Conservation (phyloP, 495 filamentous ascomycete genomes). For the Amphirosellinia nigrospora region DNA sequence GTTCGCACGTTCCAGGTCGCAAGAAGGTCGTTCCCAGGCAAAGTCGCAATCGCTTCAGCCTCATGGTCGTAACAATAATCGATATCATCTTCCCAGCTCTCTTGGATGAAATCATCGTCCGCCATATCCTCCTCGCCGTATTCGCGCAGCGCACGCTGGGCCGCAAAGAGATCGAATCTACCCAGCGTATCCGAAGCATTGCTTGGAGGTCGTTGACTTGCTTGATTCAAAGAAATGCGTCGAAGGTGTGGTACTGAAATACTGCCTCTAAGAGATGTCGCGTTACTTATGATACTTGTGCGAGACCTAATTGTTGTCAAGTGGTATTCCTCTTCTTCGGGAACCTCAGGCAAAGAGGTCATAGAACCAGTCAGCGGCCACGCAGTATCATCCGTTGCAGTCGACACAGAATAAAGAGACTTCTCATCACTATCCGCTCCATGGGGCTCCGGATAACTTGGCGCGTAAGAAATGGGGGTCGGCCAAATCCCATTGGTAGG, state of each 20-base stretch:
- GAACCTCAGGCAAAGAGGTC: constrained; percentile 67
- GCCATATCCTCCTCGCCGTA: constrained; percentile 40
- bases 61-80: constrained; percentile 94
- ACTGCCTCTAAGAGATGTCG: constrained; percentile 52
- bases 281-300: constrained; percentile 48
- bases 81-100: constrained; percentile 91
- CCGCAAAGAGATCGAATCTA: constrained; percentile 43
- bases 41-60: constrained; percentile 91
- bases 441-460: constrained; percentile 40
- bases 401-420: constrained; percentile 50
- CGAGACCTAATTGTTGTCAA: constrained; percentile 38
- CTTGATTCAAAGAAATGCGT: constrained; percentile 40
- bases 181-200: constrained; percentile 54
- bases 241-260: constrained; percentile 55
- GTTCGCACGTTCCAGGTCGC: constrained; percentile 46
- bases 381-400: constrained; percentile 57
- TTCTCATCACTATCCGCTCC: constrained; percentile 30
- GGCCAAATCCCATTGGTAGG: constrained; percentile 36
- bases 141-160: constrained; percentile 40
- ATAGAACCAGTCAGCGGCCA: constrained; percentile 55
- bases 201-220: constrained; percentile 46
- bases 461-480: constrained; percentile 36
- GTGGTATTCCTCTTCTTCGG: constrained; percentile 71
- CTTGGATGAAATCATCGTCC: constrained; percentile 49
- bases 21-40: constrained; percentile 72